Evolutionary conservation across 257 asterid species (phyloP).

Genomic region (Gentiana macrophylla): DNA sequence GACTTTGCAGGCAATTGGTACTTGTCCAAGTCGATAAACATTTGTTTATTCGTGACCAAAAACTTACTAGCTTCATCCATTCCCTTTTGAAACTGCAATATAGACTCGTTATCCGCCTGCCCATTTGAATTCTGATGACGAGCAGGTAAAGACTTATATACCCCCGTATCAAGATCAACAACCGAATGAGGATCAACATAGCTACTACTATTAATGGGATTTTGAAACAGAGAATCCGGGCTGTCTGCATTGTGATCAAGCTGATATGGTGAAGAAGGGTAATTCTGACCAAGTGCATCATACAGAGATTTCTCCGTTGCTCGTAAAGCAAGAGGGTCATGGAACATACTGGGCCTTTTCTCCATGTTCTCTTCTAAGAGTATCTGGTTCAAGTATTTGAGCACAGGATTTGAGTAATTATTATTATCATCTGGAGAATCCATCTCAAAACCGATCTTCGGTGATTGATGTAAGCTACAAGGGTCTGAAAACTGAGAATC

Average conservation of each 20-base stretch:
- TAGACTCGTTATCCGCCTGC: constrained; percentile 46
- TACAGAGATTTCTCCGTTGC: constrained; percentile 85
- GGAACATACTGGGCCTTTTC: constrained; percentile 87
- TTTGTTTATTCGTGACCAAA: constrained; percentile 46
- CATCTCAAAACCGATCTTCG: constrained; percentile 38
- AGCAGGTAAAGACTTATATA: constrained; percentile 19
- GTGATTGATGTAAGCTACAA: constrained; percentile 31
- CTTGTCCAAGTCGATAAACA: constrained; percentile 69
- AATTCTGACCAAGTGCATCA: constrained; percentile 62
- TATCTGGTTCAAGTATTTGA: constrained; percentile 76
- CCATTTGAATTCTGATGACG: constrained; percentile 19
- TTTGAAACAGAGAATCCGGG: constrained; percentile 48
- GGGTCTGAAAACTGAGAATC: constrained; percentile 32
- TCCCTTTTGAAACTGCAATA: constrained; percentile 80
- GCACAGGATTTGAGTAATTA: constrained; percentile 67
- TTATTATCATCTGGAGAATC: constrained; percentile 81
- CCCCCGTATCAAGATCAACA: constrained; percentile 42
- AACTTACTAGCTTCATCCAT: constrained; percentile 90
- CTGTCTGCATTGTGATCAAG: constrained; percentile 30
- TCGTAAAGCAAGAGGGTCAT: constrained; percentile 79
- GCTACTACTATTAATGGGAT: constrained; percentile 36
- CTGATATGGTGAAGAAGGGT: constrained; percentile 45
- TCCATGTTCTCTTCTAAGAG: constrained; percentile 80
- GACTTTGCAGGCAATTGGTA: constrained; percentile 59
- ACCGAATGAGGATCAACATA: constrained; percentile 38